phyloP scores from a whole-genome alignment of 257 asterid species.

The Euphrasia confusa region DNA sequence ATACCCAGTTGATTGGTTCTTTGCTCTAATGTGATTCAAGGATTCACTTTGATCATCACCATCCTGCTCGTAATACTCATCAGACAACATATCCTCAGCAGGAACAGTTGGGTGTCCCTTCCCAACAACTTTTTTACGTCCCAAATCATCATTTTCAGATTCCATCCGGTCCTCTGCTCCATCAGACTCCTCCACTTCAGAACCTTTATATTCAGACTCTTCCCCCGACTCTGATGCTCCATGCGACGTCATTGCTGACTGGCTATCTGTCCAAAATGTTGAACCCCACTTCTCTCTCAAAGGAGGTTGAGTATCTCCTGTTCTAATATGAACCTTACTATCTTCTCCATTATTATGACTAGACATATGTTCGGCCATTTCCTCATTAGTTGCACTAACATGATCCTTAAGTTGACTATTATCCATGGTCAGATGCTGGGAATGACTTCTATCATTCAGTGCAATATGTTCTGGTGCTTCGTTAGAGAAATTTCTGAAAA shows the following conservation, averaged over 20 bases:
- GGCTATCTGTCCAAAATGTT: conserved; percentile 80
- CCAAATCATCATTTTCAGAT: conserved; percentile 47
- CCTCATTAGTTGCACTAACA: conserved; percentile 32
- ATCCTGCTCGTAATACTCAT: conserved; percentile 97
- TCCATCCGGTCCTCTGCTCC: conserved; percentile 51
- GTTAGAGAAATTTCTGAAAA: conserved; percentile 47
- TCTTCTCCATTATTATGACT: conserved; percentile 47
- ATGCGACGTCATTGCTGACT: conserved; percentile 36
- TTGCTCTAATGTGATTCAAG: conserved; percentile 48
- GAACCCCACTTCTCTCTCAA: conserved; percentile 75
- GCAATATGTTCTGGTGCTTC: conserved; percentile 42
- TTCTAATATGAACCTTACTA: conserved; percentile 28
- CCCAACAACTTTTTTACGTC: conserved; percentile 36
- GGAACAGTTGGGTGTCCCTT: conserved; percentile 56
- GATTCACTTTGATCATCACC: conserved; percentile 80
- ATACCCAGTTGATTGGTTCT: conserved; percentile 48
- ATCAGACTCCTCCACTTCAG: conserved; percentile 67
- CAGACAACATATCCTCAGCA: conserved; percentile 91
- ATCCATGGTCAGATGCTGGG: conserved; percentile 38
- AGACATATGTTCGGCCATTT: conserved; percentile 40
- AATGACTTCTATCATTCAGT: conserved; percentile 44
- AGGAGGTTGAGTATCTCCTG: conserved; percentile 38
- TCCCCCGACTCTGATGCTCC: conserved; percentile 72
- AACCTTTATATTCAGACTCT: conserved; percentile 87
- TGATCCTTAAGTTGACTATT: conserved; percentile 35